These are phyloP conservation scores for Polytrichum formosum DNA, from an alignment of 225 moss, liverwort and hornwort species.

Conservation along the genomic window DNA sequence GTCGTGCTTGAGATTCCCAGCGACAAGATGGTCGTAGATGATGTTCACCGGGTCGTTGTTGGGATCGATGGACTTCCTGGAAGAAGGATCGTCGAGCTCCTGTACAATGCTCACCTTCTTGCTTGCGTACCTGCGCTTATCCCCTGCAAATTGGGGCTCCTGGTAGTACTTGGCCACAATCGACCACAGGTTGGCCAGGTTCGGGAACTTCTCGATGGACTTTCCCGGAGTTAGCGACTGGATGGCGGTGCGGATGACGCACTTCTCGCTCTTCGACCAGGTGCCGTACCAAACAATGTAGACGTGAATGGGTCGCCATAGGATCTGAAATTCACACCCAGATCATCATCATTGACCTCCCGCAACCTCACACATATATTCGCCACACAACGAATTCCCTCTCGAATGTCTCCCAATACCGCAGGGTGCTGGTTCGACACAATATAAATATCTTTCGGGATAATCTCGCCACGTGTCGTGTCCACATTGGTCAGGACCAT, in stretches of 20 bases:
- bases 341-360: background rate
- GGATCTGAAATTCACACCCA: background rate
- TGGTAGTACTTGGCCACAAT: background rate
- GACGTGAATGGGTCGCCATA: background rate
- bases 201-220: background rate
- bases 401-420: background rate
- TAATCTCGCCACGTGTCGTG: too few species aligned
- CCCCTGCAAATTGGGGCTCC: background rate
- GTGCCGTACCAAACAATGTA: slow-evolving; percentile 3
- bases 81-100: background rate
- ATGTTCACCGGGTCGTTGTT: background rate
- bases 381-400: background rate
- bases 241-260: background rate
- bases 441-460: too few species aligned
- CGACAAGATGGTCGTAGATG: background rate
- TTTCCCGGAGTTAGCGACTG: background rate
- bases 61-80: background rate
- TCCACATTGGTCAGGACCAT: too few species aligned
- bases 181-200: background rate
- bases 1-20: background rate
- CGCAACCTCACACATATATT: too few species aligned
- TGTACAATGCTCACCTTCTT: background rate
- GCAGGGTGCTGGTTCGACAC: background rate
- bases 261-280: background rate
- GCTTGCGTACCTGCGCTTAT: background rate